Base-by-base conservation (phyloP, 2,329 filamentous ascomycete genomes). In the Cladophialophora psammophila region DNA sequence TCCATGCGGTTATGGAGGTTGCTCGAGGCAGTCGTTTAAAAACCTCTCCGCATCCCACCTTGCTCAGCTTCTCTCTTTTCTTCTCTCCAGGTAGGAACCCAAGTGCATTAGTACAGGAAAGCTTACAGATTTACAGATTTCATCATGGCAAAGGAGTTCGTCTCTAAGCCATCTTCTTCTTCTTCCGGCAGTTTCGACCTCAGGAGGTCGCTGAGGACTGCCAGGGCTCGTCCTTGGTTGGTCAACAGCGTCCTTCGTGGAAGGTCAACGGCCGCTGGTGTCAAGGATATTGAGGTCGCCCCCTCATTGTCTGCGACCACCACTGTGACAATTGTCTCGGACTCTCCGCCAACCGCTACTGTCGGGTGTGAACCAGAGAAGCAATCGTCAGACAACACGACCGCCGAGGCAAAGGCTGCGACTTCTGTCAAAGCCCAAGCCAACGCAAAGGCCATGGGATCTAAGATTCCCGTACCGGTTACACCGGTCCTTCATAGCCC, bases 141-240 rank as follows among this genome's bases (percentile, higher is more conserved):
- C 50, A 56, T 31, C 15, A 64, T 65, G 57, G 36, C 57, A 55
- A 54, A 50, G 53, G 26, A 58, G 42, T 54, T 50, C 48, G 40
- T 15, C 38, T 62, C 58, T 52, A 35, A 56, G 52, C 36, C 63
- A 32, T 54, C 18, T 20, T 65, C 63, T 53, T 50, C 58, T 13
- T 26, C 56, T 42, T 60, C 54, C 36, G 58, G 61, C 58, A 26
- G 48, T 53, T 54, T 61, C 38, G 57, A 67, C 62, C 55, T 64
- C 58, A 67, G 68, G 62, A 67, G 48, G 65, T 42, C 38, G 20
- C 52, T 48, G 62, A 56, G 68, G 64, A 65, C 64, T 50, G 40
- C 68, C 65, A 64, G 68, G 68, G 38, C 65, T 63, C 64, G 68
- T 50, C 68, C 68, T 57, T 67, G 68, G 68, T 60, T 69, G 68